Base-by-base conservation (phyloP, 169 alveolate species). In the Plasmodium gonderi region DNA sequence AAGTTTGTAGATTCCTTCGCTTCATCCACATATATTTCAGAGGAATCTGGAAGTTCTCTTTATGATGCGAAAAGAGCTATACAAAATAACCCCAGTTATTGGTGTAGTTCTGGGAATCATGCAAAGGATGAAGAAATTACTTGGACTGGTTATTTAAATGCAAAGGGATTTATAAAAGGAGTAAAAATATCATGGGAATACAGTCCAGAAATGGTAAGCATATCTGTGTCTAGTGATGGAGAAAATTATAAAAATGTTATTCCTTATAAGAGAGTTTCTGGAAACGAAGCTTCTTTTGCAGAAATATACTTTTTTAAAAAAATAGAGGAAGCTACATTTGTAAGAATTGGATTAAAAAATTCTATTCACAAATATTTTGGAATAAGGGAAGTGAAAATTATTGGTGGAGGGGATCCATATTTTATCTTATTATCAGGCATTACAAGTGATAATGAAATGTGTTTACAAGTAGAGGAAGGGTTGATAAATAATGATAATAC, bases 391-490 rank as follows among this genome's bases (percentile, higher is more conserved):
- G 93, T 97, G 8, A 96, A 96, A 79, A 94, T 97, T 6, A 93
- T 97, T 51, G 99, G 98, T 5, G 95, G 97, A 3, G 99, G 99
- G 2, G 90, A 95, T 79, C 99, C 98, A 7, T 77, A 96, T 75
- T 94, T 97, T 49, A 93, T 97, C 96, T 89, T 97, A 9, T 79
- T 96, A 36, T 95, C 98, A 17, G 99, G 99, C 51, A 95, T 97
- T 7, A 96, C 98, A 23, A 96, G 96, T 17, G 94, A 91, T 23
- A 98, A 98, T 9, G 98, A 97, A 33, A 96, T 96, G 96, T 97
- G 99, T 54, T 92, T 97, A 75, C 98, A 97, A 79, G 95, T 97
- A 26, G 98, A 97, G 87, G 97, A 94, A 72, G 98, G 97, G 4
- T 87, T 96, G 51, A 77, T 87, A 47, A 94, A 69, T 76, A 93